Base-by-base conservation (phyloP, 352 stramenopile species). In the Phytophthora pini region DNA sequence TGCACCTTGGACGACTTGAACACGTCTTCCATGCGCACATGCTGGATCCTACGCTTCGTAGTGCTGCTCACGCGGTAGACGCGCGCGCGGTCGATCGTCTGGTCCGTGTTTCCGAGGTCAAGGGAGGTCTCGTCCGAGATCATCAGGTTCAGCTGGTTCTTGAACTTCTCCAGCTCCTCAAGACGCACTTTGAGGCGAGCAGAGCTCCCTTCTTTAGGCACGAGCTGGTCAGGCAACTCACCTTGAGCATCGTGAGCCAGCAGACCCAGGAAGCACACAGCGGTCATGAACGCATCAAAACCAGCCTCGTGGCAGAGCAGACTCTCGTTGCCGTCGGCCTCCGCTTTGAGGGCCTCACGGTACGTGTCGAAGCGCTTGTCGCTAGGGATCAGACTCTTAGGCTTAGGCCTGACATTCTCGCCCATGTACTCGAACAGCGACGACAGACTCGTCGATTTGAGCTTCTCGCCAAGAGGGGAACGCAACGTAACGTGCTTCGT, bases 231-330 rank as follows among this genome's bases (percentile, higher is more conserved):
- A 26, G 52, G 65, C 34, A 90, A 26, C 29, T 84, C 73, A 32
- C 82, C 82, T 17, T 86, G 76, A 38, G 72, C 61, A 38, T 90
- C 77, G 41, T 90, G 80, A 0, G 78, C 80, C 34, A 91, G 56
- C 17, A 94, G 60, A 32, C 84, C 84, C 20, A 94, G 61, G 63
- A 92, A 94, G 55, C 86, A 90, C 32, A 93, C 77, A 43, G 73
- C 79, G 2, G 87, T 95, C 85, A 95, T 94, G 69, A 93, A 91
- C 15, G 87, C 85, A 39, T 95, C 87, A 48, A 93, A 95, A 38
- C 87, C 87, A n/a, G 87, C 87, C 58, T 95, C 87, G 63, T 95
- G 87, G 34, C 83, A 90, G 24, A 93, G 61, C 52, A 82, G 45
- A n/a, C 79, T 85, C 29, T 80, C 72, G 2, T 84, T 73, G 5